These are phyloP conservation scores for Pichia paraexigua DNA, from an alignment of 805 yeast species.

Conservation along the genomic window DNA sequence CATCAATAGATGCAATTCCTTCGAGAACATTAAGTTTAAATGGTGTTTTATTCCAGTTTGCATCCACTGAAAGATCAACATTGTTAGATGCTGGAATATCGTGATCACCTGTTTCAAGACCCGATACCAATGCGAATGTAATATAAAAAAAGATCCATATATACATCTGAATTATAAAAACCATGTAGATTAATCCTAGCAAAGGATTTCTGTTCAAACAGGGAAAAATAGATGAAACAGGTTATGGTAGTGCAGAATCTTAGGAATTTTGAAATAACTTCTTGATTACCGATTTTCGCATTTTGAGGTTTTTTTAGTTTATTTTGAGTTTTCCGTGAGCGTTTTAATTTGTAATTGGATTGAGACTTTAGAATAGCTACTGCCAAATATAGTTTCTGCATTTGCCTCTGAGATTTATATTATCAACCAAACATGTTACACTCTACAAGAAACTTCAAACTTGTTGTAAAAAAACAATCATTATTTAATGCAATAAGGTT, in stretches of 20 bases:
- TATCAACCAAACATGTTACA: background rate
- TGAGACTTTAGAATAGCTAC: background rate
- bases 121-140: background rate
- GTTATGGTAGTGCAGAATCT: too few relatives aligned
- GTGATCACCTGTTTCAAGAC: background rate
- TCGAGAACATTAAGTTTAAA: conserved; percentile 37
- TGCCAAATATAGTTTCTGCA: background rate
- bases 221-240: background rate
- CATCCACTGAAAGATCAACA: conserved; percentile 27
- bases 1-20: conserved; percentile 30
- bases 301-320: background rate
- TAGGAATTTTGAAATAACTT: too few relatives aligned
- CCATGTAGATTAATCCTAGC: background rate
- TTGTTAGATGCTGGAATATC: background rate
- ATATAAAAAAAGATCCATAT: background rate
- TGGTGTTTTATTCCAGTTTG: conserved; percentile 35
- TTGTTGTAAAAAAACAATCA: background rate
- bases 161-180: background rate
- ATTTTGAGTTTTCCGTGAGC: background rate
- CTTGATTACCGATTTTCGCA: background rate
- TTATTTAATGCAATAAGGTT: background rate
- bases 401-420: background rate
- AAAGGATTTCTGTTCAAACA: background rate
- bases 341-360: background rate
- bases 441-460: background rate